phyloP scores from a whole-genome alignment of 768 basidiomycete genomes.

The Rhodotorula sphaerocarpa region DNA sequence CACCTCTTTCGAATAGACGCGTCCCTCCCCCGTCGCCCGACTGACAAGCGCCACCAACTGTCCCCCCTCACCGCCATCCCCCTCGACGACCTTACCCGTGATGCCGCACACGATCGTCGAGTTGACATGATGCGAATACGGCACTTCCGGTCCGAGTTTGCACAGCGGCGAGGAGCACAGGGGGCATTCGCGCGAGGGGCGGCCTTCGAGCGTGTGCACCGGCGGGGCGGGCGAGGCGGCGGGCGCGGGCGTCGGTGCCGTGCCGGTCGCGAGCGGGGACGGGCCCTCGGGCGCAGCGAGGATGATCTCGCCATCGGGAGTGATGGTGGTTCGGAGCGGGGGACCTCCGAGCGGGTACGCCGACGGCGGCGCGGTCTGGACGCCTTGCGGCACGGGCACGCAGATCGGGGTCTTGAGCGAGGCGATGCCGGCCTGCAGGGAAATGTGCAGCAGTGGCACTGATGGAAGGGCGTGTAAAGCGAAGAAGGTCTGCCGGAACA shows the following conservation, averaged over 20 bases:
- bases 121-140: constrained; percentile 86
- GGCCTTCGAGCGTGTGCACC: constrained; percentile 39
- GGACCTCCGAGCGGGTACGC: neutral
- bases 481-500: constrained; percentile 80
- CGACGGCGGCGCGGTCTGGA: neutral
- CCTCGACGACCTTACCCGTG: constrained; percentile 90
- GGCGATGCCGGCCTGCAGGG: constrained; percentile 82
- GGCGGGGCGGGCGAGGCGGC: constrained; percentile 46
- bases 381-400: constrained; percentile 44
- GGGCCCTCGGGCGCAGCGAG: neutral
- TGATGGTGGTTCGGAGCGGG: constrained; percentile 11
- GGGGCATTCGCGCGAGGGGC: constrained; percentile 59
- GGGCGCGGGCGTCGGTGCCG: neutral
- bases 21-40: constrained; percentile 13
- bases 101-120: constrained; percentile 89
- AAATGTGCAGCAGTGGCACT: constrained; percentile 74
- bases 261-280: neutral
- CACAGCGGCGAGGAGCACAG: constrained; percentile 69
- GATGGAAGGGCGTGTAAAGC: constrained; percentile 77
- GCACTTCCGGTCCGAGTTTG: constrained; percentile 72
- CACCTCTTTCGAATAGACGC: constrained; percentile 48
- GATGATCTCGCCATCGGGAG: constrained; percentile 14
- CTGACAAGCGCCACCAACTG: constrained; percentile 31
- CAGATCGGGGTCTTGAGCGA: constrained; percentile 84
- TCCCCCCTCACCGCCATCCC: constrained; percentile 47